Evolutionary conservation across 23 red algal species (phyloP), one percentile per base, ranked within the genome.

Genomic region (Gracilaria domingensis): DNA sequence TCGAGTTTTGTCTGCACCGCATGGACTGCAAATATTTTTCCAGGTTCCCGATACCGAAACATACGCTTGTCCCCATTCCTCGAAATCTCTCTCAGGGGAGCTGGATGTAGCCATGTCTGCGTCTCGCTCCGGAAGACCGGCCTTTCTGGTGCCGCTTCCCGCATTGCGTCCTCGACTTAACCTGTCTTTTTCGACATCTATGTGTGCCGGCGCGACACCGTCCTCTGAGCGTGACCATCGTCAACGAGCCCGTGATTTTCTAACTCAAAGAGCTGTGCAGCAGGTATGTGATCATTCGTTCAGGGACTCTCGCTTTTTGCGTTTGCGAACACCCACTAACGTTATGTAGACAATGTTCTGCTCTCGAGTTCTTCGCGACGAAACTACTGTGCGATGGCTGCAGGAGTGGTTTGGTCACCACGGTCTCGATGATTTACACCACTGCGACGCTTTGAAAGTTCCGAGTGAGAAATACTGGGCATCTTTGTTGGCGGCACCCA

Each of bases 191-290:
- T 77, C 72, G 25, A 77, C 72, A 77, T 77, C 40, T 25, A 77
- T 77, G 72, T 30, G 72, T 50, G 17, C 23, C 5, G 72, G 45
- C 23, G 21, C 23, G 25, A 42, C 17, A 12, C 72, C 51, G 29
- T 29, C 79, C 24, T 18, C 33, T 8, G 20, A 59, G 8, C 79
- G 79, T 60, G 49, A 59, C 36, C 53, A 59, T 37, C 79, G 79
- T 82, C 54, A 82, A 60, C 36, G 84, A 35, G 84, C 84, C 45
- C 47, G 59, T 26, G 76, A 82, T 74, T 91, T 91, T 51, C 87
- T 91, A 56, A 91, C 87, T 16, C 87, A 91, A 59, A 70, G 87
- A 47, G 87, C 87, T 48, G 74, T 91, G 29, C 87, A 91, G 29
- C 87, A 91, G 83, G 83, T 82, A 82, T 51, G 79, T 82, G 18